Base-by-base conservation (phyloP, 495 filamentous ascomycete species). In the Stereocaulon alpinum region DNA sequence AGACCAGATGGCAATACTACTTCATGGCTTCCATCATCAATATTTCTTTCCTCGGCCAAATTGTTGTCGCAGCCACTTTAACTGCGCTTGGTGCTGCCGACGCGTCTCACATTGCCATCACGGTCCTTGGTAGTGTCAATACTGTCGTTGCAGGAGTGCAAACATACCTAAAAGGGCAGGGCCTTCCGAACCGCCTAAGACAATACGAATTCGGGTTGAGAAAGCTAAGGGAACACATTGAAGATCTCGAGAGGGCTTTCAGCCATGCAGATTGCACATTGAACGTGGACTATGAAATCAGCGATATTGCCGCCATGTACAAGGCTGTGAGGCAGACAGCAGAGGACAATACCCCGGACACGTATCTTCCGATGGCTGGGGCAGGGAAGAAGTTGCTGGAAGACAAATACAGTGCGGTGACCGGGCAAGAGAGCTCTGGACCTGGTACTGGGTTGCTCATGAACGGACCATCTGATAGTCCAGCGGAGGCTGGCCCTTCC, bases 81-180 rank as follows among this genome's bases (percentile, higher is more conserved):
- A 86, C 83, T 3, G 82, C 82, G 1, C 70, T 85, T 50, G 81
- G 83, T 37, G 83, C 83, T 14, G 79, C 81, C 0, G 73, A 75
- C 20, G 79, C 77, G 14, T 75, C 75, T 12, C 76, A 80, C 61
- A 69, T 74, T 0, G 77, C 77, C 22, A 70, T 86, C 32, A 86
- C 82, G 1, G 77, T 76, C 2, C 83, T 86, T 40, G 83, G 83
- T 3, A 81, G 81, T 5, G 75, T 84, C 61, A 85, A 85, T 61
- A 86, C 82, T 14, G 76, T 86, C 43, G 78, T 84, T 60, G 83
- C 83, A 0, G 82, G 82, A 12, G 67, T 84, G 10, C 62, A 84
- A 27, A 82, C 83, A 2, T 85, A 83, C 62, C 72, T 86, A 6
- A 84, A 83, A 58, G 80, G 82, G 1, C 79, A 76, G 5, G 83